Percentiles rank a stretch among this genome's conserved stretches.
phyloP scores from a whole-genome alignment of 1,284 basidiomycete genomes.

The Kwoniella shivajii region DNA sequence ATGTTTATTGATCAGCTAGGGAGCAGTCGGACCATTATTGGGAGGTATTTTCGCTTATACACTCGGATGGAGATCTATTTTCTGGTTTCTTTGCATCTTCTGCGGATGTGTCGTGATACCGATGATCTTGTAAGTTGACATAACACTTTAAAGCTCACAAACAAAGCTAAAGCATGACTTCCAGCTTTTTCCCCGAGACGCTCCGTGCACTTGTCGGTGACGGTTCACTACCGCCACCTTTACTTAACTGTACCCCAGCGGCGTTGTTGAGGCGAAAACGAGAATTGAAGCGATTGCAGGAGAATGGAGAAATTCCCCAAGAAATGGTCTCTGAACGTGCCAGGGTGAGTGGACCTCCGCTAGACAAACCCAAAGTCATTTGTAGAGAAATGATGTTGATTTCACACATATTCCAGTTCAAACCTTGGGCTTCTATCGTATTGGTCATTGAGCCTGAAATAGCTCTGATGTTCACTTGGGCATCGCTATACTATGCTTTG shows the following conservation, averaged over 20 bases:
- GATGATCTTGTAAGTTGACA: slow-evolving; percentile 36
- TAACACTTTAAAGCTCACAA: slow-evolving; percentile 9
- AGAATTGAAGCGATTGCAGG: slow-evolving; percentile 14
- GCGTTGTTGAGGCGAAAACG: slow-evolving; percentile 21
- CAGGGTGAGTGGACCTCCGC: slow-evolving; percentile 30
- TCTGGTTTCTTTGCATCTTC: slow-evolving; percentile 48
- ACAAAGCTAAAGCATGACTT: not conserved
- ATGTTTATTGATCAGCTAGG: not conserved
- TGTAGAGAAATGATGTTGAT: not conserved
- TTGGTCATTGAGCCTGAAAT: slow-evolving; percentile 42
- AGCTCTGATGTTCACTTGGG: slow-evolving; percentile 35
- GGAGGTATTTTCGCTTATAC: slow-evolving; percentile 36
- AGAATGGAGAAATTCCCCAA: slow-evolving; percentile 11
- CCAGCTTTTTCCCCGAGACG: slow-evolving; percentile 45
- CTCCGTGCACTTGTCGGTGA: slow-evolving; percentile 42
- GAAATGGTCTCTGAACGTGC: not conserved
- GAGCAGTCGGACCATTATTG: slow-evolving; percentile 37
- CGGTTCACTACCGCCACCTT: slow-evolving; percentile 36
- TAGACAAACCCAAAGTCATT: not conserved
- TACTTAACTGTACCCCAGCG: slow-evolving; percentile 35
- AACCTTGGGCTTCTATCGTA: slow-evolving; percentile 35
- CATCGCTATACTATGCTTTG: slow-evolving; percentile 39
- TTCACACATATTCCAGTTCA: slow-evolving; percentile 29
- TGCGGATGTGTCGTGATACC: slow-evolving; percentile 33
- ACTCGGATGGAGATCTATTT: slow-evolving; percentile 45